These are phyloP conservation scores for Pisolithus thermaeus DNA, from an alignment of 1,284 basidiomycete species.

Conservation along the genomic window DNA sequence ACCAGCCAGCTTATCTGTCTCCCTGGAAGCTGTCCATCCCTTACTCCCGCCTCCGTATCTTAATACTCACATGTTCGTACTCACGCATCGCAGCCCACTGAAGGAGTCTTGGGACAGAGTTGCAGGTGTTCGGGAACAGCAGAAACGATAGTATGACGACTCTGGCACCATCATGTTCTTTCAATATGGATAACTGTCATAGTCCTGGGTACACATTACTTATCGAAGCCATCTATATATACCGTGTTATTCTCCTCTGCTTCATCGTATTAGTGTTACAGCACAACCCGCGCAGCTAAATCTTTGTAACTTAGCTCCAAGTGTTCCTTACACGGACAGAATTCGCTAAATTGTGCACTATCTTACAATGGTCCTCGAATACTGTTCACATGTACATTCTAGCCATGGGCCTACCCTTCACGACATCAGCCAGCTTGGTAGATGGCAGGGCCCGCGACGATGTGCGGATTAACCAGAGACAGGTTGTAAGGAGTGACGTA, in stretches of 20 bases:
- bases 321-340: no score
- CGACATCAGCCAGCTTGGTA: slow-evolving; percentile 39
- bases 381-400: no score
- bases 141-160: slow-evolving; percentile 16
- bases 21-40: slow-evolving; percentile 56
- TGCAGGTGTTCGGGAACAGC: slow-evolving; percentile 44
- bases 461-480: slow-evolving; percentile 45
- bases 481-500: slow-evolving; percentile 59
- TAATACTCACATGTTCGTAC: slow-evolving; percentile 59
- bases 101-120: slow-evolving; percentile 67
- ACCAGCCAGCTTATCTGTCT: slow-evolving; percentile 42
- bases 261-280: no score
- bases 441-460: slow-evolving; percentile 54
- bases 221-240: not conserved
- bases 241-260: not conserved
- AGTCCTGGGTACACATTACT: not conserved
- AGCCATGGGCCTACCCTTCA: no score
- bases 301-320: no score
- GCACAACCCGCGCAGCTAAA: no score
- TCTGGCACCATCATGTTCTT: slow-evolving; percentile 3
- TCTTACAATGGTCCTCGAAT: no score
- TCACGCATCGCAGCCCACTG: slow-evolving; percentile 57
- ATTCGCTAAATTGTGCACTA: no score
- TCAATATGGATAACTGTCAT: slow-evolving; percentile 19
- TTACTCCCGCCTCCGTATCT: slow-evolving; percentile 65